A percentile compares a stretch with the other conserved stretches of the same genome.
These are phyloP conservation scores for Aureobasidium sp. DNA, from an alignment of 2,329 filamentous ascomycete genomes.

Conservation along the genomic window DNA sequence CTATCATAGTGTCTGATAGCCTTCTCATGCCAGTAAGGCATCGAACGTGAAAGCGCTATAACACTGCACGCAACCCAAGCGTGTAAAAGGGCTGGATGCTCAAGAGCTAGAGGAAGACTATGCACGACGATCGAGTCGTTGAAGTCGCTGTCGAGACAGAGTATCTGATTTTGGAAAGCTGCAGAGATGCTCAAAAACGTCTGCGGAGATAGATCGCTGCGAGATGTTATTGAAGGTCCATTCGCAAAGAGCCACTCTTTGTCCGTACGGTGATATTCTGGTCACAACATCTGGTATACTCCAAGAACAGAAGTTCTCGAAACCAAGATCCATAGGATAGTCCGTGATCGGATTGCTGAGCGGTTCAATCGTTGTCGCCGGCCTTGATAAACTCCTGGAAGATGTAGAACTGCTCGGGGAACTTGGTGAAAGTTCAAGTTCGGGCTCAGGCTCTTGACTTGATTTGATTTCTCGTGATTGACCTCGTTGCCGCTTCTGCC, in stretches of 20 bases:
- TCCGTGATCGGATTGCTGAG: too few relatives aligned
- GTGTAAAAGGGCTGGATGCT: conserved; percentile 16
- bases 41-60: conserved; percentile 4
- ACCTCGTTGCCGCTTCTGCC: background rate
- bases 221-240: background rate
- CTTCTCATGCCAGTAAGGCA: conserved; percentile 10
- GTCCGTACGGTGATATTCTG: background rate
- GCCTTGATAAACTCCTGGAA: background rate
- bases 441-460: background rate
- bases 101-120: conserved; percentile 13
- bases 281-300: background rate
- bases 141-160: conserved; percentile 14
- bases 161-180: conserved; percentile 15
- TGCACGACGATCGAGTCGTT: conserved; percentile 13
- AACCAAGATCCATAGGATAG: background rate
- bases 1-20: conserved; percentile 17
- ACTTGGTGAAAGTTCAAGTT: background rate
- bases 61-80: conserved; percentile 17
- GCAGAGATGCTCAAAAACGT: conserved; percentile 11
- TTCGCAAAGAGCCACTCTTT: background rate
- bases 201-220: conserved; percentile 12
- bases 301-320: background rate
- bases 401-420: background rate
- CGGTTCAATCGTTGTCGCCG: background rate
- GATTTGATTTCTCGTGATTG: background rate